Conservation (phyloP, 1,139 yeast genomes). For the Pichia sp. region DNA sequence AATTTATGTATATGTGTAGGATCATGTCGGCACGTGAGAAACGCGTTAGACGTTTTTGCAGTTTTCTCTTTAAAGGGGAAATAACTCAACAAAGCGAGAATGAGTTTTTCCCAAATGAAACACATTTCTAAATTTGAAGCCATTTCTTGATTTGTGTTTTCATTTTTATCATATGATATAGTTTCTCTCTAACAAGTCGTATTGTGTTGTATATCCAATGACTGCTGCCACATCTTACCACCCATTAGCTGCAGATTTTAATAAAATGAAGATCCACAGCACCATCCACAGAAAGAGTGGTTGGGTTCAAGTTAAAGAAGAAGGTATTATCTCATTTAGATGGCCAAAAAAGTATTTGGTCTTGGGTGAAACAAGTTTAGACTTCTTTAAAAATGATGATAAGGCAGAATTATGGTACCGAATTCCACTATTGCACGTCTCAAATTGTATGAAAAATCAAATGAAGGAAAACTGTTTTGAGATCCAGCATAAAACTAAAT, state of each 20-base stretch:
- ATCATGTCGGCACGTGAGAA: background rate
- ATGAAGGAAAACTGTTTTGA: constrained; percentile 71
- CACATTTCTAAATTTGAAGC: no score
- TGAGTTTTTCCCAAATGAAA: background rate
- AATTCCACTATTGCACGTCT: constrained; percentile 50
- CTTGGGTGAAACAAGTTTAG: constrained; percentile 65
- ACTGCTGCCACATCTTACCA: background rate
- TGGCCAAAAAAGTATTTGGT: constrained; percentile 89
- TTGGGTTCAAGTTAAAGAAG: constrained; percentile 91
- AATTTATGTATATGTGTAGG: no score
- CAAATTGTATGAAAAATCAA: constrained; percentile 56
- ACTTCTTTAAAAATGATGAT: constrained; percentile 67
- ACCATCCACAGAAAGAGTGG: constrained; percentile 43
- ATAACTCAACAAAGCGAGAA: background rate
- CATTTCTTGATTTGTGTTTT: no score
- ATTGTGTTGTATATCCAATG: background rate
- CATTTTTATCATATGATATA: no score
- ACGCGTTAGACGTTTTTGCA: background rate
- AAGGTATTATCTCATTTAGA: constrained; percentile 75
- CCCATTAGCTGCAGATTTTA: constrained; percentile 24
- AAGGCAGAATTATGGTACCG: constrained; percentile 35
- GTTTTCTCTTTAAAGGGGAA: background rate
- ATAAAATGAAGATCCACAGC: constrained; percentile 25
- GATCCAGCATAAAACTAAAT: constrained; percentile 59
- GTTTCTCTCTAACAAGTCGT: no score